Percentiles rank a stretch among this genome's conserved stretches.
These are phyloP conservation scores for Penicillium maclennaniae DNA, from an alignment of 495 filamentous ascomycete species.

Conservation along the genomic window DNA sequence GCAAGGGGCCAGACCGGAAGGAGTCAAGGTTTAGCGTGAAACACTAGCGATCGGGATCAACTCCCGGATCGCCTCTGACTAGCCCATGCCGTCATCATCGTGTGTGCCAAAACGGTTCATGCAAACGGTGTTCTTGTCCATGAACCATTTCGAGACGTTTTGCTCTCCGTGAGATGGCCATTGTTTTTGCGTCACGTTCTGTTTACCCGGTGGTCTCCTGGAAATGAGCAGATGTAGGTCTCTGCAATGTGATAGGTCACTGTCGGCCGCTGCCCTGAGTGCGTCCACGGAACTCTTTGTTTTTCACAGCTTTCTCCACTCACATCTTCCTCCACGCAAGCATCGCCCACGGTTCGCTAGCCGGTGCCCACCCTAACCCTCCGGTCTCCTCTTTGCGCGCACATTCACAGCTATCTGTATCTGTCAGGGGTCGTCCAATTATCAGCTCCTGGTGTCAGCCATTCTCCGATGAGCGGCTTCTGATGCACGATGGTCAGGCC, in stretches of 20 bases:
- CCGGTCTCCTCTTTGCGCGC: not conserved
- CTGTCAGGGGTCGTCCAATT: slow-evolving; percentile 5
- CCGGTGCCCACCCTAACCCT: not conserved
- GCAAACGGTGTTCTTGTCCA: not conserved
- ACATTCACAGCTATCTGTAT: not conserved
- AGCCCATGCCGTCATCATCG: slow-evolving; percentile 2
- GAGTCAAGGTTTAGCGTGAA: not conserved
- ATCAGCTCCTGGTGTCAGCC: not conserved
- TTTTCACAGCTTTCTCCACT: not conserved
- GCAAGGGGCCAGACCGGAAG: not conserved
- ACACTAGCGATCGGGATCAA: slow-evolving; percentile 7
- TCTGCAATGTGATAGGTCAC: not conserved
- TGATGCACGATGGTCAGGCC: not conserved
- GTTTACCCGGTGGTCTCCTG: not conserved
- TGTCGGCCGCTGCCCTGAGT: not conserved
- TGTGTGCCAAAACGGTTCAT: not conserved
- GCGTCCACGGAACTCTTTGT: not conserved
- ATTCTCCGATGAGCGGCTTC: not conserved
- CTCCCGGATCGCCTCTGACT: slow-evolving; percentile 7
- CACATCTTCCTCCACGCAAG: slow-evolving; percentile 1
- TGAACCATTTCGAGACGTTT: not conserved
- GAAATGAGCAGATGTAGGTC: not conserved
- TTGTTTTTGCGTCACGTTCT: not conserved
- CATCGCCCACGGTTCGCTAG: not conserved
- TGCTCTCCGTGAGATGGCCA: not conserved